Conservation (phyloP, 345 rosid species). For the Salix purpurea region DNA sequence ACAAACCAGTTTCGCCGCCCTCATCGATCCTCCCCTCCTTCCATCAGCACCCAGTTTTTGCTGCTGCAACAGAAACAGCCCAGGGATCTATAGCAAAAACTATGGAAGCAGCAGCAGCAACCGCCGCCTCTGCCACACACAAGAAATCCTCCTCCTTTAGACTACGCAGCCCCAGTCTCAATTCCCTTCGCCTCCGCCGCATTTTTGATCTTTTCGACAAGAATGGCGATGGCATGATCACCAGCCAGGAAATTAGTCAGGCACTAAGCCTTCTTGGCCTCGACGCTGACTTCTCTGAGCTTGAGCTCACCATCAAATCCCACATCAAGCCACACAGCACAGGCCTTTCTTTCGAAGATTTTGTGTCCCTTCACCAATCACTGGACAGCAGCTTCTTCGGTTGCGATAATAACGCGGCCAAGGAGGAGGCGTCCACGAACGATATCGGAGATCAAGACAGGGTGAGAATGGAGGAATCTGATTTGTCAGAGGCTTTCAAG, state of each 20-base stretch:
- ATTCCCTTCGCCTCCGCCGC: constrained; percentile 40
- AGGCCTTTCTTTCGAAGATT: constrained; percentile 64
- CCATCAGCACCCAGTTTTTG: not conserved
- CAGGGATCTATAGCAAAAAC: not conserved
- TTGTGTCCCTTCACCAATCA: constrained; percentile 55
- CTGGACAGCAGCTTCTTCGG: constrained; percentile 49
- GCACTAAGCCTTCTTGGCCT: constrained; percentile 68
- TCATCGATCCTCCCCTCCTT: not conserved
- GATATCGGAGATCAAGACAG: not conserved
- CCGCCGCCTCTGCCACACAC: not conserved
- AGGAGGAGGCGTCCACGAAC: not conserved
- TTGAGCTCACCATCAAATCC: constrained; percentile 49
- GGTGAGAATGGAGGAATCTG: constrained; percentile 52
- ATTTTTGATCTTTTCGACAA: constrained; percentile 76
- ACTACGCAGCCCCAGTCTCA: constrained; percentile 26
- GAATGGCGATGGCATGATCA: constrained; percentile 71
- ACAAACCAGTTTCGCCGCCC: not conserved
- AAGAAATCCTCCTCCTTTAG: constrained; percentile 19
- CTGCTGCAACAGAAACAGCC: not conserved
- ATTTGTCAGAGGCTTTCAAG: constrained; percentile 84
- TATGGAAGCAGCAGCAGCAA: constrained; percentile 16
- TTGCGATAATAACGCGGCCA: not conserved
- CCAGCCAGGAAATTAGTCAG: constrained; percentile 54
- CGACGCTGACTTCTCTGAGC: constrained; percentile 52
- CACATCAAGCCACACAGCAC: constrained; percentile 46